These are phyloP conservation scores for Antrodiella citrinella DNA, from an alignment of 768 basidiomycete species.

Conservation along the genomic window DNA sequence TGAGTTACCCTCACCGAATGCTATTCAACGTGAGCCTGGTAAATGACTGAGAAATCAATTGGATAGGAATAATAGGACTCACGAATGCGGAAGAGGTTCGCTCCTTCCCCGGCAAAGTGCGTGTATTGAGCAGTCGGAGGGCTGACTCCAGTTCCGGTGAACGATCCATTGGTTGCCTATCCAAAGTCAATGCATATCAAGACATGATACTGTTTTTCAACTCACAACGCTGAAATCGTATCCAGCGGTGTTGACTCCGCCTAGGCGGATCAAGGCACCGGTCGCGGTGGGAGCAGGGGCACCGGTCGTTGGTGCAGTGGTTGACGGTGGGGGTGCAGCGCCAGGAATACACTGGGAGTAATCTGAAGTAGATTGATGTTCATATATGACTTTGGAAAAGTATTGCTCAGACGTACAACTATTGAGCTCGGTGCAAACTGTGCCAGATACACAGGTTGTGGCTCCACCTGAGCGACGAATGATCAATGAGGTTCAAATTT, in stretches of 20 bases:
- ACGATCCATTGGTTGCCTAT: slow-evolving; percentile 37
- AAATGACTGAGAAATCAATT: neutral
- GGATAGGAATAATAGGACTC: too few relatives aligned
- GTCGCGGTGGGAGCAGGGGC: slow-evolving; percentile 13
- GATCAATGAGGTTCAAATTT: too few relatives aligned
- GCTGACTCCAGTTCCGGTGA: slow-evolving; percentile 26
- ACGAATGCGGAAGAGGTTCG: slow-evolving; percentile 40
- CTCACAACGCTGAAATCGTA: slow-evolving; percentile 38
- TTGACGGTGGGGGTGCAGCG: slow-evolving; percentile 10
- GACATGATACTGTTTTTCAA: neutral
- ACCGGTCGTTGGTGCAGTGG: slow-evolving; percentile 8
- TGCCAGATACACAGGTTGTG: slow-evolving; percentile 22
- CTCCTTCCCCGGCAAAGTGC: slow-evolving; percentile 42
- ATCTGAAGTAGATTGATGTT: slow-evolving; percentile 11
- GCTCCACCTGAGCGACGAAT: slow-evolving; percentile 16
- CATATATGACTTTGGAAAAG: neutral
- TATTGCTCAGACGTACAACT: slow-evolving; percentile 12
- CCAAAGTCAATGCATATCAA: neutral
- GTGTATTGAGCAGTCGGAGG: slow-evolving; percentile 38
- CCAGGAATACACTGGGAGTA: slow-evolving; percentile 26
- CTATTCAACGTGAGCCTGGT: slow-evolving; percentile 9
- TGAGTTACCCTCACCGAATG: slow-evolving; percentile 20
- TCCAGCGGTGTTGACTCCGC: slow-evolving; percentile 43
- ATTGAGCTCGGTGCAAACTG: slow-evolving; percentile 19
- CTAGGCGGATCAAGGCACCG: slow-evolving; percentile 28